Conservation (phyloP, 495 filamentous ascomycete species). For the Tuber microsphaerosporum region DNA sequence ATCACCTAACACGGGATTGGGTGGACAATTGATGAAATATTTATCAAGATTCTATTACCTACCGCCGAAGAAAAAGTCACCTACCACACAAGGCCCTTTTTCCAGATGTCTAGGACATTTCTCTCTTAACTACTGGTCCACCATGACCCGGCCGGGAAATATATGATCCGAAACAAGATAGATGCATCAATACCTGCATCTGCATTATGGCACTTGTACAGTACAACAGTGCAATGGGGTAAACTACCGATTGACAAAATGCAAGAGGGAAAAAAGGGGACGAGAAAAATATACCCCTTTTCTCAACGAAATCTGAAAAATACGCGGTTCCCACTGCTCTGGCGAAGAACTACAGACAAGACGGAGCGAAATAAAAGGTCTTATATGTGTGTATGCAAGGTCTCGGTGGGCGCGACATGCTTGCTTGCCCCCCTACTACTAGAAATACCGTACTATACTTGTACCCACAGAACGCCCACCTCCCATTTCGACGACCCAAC, state of each 20-base stretch:
- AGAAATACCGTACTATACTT: not conserved
- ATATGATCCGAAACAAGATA: conserved; percentile 2
- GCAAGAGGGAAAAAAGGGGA: not conserved
- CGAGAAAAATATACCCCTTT: not conserved
- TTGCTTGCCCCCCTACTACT: too few relatives aligned
- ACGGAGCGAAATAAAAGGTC: not conserved
- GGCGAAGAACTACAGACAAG: not conserved
- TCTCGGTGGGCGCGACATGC: not conserved
- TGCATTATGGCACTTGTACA: too few relatives aligned
- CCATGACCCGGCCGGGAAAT: not conserved
- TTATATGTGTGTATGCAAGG: not conserved
- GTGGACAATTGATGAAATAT: not conserved
- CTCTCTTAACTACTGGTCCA: not conserved
- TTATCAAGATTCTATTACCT: not conserved
- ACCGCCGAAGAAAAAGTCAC: not conserved
- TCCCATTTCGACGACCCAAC: not conserved
- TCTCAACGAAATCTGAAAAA: not conserved
- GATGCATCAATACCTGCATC: conserved; percentile 2
- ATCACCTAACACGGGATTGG: not conserved
- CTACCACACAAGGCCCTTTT: not conserved
- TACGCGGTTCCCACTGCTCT: not conserved
- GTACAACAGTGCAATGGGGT: not conserved
- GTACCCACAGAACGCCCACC: not conserved
- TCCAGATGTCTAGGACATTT: not conserved
- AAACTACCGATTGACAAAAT: not conserved